Base-by-base conservation (phyloP, 805 yeast genomes). In the Candida piceae region DNA sequence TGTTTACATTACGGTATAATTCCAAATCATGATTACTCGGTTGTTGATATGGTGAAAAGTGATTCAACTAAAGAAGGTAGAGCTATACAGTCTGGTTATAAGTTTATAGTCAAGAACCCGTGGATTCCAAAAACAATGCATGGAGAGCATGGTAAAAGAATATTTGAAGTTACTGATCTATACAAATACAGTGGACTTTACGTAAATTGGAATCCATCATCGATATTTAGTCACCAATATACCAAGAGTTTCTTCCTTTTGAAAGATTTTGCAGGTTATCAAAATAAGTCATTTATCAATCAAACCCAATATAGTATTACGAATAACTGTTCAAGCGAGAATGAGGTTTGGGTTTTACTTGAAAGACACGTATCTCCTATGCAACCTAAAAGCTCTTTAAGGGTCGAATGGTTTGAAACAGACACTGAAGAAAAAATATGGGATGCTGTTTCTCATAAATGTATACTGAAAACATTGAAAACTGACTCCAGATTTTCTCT, bases 11-110 rank as follows among this genome's bases (percentile, higher is more conserved):
- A 64, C 23, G 58, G 62, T 2, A 58, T 84, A 21, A 62, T 74
- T 1, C 60, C 79, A 4, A 64, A 71, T 25, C 96, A 87, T 57
- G 96, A 87, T 56, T 87, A 85, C 52, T 68, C 84, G 0, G 61
- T 86, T 0, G 39, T 69, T 2, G 71, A 61, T n/a, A 36, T 77
- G 22, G 16, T 21, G 7, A 40, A 49, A 18, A 44, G 41, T 7
- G 44, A 41, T 18, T 36, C 34, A 4, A 6, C 15, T 18, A 23
- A 16, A 6, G 15, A 17, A 11, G 15, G 18, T 5, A 11, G 20
- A 10, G 43, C 45, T 5, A 22, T 44, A 11, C 46, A 42, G 29
- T 40, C 28, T 12, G 46, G 49, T 3, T 46, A 30, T 23, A 25
- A 44, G 3, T 39, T 71, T 2, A 42, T 48, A 0, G 38, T 76